These are phyloP conservation scores for Curvularia sp. DNA, from an alignment of 2,329 filamentous ascomycete species.

Conservation along the genomic window DNA sequence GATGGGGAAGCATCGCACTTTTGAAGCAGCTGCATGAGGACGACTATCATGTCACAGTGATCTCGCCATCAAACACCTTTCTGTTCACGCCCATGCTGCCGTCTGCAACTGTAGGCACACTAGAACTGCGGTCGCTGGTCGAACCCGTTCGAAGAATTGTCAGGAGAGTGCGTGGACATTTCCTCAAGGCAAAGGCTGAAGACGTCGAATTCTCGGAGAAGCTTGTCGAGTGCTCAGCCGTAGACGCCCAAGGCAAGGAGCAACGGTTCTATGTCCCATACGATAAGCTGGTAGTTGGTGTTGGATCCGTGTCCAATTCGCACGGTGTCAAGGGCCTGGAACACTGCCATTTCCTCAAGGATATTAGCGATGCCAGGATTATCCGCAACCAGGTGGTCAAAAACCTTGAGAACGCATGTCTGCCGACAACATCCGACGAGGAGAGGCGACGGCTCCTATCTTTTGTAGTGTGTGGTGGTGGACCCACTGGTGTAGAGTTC, in stretches of 20 bases:
- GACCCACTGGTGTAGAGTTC: slow-evolving; percentile 96
- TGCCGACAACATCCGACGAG: slow-evolving; percentile 90
- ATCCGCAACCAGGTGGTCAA: slow-evolving; percentile 89
- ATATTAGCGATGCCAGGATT: slow-evolving; percentile 87
- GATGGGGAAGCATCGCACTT: slow-evolving; percentile 92
- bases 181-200: slow-evolving; percentile 84
- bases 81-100: slow-evolving; percentile 98
- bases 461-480: slow-evolving; percentile 94
- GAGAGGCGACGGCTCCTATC: slow-evolving; percentile 88
- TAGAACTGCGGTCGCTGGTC: slow-evolving; percentile 88
- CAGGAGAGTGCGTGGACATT: slow-evolving; percentile 80
- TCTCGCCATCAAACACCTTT: slow-evolving; percentile 96
- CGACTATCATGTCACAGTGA: slow-evolving; percentile 94
- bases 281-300: slow-evolving; percentile 92
- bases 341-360: slow-evolving; percentile 93
- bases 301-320: slow-evolving; percentile 90
- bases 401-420: slow-evolving; percentile 87
- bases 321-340: slow-evolving; percentile 96
- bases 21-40: slow-evolving; percentile 89
- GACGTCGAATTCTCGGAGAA: slow-evolving; percentile 92
- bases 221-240: slow-evolving; percentile 83
- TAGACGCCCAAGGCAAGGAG: slow-evolving; percentile 73
- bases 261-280: slow-evolving; percentile 92
- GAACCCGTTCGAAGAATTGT: slow-evolving; percentile 92
- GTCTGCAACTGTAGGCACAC: slow-evolving; percentile 92